phyloP scores from a whole-genome alignment of 2,329 filamentous ascomycete species.

The Hypoxylon sp. region DNA sequence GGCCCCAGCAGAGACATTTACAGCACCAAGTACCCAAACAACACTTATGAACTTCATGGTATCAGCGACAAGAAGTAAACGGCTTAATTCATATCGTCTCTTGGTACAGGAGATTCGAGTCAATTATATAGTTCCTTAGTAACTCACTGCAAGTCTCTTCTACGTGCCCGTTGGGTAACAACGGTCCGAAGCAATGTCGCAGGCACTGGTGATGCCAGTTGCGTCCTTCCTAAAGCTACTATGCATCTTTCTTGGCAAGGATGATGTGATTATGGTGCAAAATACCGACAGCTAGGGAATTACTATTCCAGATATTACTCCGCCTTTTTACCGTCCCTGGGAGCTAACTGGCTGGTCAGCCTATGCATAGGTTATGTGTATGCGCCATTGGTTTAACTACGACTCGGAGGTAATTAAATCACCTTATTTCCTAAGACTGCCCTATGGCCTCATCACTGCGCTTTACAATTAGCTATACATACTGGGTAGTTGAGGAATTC shows the following conservation, averaged over 20 bases:
- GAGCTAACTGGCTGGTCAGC: too few species aligned
- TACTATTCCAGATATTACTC: constrained; percentile 9
- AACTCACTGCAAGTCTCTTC: neutral
- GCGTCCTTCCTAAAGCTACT: constrained; percentile 48
- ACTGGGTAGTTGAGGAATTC: too few species aligned
- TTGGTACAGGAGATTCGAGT: too few species aligned
- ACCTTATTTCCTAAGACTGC: too few species aligned
- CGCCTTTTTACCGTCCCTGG: too few species aligned
- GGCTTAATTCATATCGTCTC: neutral
- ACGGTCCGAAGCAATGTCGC: constrained; percentile 38
- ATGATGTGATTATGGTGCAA: constrained; percentile 45
- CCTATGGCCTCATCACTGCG: too few species aligned
- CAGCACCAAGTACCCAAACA: constrained; percentile 30
- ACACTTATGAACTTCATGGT: constrained; percentile 41
- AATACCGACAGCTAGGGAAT: constrained; percentile 42
- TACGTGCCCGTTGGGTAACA: constrained; percentile 13
- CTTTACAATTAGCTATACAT: too few species aligned
- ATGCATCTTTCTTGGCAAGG: constrained; percentile 28
- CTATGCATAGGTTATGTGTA: too few species aligned
- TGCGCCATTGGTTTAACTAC: too few species aligned
- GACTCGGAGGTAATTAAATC: too few species aligned
- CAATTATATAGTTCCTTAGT: constrained; percentile 19
- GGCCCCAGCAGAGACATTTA: constrained; percentile 8
- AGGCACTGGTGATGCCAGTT: constrained; percentile 26
- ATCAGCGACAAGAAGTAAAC: neutral